Percentiles rank a stretch among this genome's conserved stretches.
Conservation (phyloP, 257 asterid species). For the Primulina eburnea region DNA sequence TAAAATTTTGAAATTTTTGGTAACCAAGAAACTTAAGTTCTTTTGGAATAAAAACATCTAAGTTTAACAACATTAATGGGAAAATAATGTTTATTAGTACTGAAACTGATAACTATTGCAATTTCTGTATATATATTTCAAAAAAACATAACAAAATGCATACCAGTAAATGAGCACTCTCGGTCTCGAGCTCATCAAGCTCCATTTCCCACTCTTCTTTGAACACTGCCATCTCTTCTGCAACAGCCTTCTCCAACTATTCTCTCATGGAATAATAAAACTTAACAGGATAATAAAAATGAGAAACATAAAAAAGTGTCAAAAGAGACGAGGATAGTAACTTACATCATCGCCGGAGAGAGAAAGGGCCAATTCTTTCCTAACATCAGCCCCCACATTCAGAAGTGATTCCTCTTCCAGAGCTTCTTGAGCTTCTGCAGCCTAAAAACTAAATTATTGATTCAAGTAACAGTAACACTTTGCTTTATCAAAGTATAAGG, state of each 20-base stretch:
- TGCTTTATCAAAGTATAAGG: conserved; percentile 10
- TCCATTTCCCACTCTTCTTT: conserved; percentile 85
- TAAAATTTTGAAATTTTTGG: background rate
- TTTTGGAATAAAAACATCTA: background rate
- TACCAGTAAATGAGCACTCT: conserved; percentile 85
- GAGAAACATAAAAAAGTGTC: background rate
- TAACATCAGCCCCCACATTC: conserved; percentile 80
- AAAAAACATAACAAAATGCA: conserved; percentile 18
- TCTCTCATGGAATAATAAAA: conserved; percentile 22
- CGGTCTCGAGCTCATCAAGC: conserved; percentile 87
- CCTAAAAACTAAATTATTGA: conserved; percentile 44
- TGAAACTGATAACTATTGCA: background rate
- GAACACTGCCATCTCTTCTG: conserved; percentile 66
- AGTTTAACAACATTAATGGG: background rate
- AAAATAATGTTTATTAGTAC: conserved; percentile 13
- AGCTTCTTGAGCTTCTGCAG: conserved; percentile 95
- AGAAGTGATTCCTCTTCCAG: conserved; percentile 83
- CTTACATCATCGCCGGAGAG: conserved; percentile 62
- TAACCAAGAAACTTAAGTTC: background rate
- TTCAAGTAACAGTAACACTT: conserved; percentile 17
- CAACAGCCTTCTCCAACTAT: conserved; percentile 82
- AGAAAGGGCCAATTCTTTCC: conserved; percentile 72
- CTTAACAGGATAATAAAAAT: background rate
- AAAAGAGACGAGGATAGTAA: background rate
- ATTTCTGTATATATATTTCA: conserved; percentile 1